These are phyloP conservation scores for Saccharum officinarum DNA, from an alignment of 176 grass and related monocot genomes.

Conservation along the genomic window DNA sequence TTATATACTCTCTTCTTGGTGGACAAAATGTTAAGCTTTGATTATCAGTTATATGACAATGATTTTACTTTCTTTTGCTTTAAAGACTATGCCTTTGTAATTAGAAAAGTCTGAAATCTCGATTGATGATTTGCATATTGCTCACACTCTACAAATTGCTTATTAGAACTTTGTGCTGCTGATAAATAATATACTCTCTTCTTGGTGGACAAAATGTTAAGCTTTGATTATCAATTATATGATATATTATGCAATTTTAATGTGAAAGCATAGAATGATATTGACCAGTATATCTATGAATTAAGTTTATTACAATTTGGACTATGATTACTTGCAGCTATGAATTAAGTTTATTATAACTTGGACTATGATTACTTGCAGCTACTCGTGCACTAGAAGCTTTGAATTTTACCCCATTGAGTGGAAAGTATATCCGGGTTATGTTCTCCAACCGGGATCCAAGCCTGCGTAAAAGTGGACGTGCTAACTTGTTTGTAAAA, in stretches of 20 bases:
- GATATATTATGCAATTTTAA: not conserved
- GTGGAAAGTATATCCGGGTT: constrained; percentile 41
- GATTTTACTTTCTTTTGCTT: too few relatives aligned
- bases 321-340: too few relatives aligned
- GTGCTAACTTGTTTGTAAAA: constrained; percentile 54
- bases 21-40: not conserved
- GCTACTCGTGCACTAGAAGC: constrained; percentile 39
- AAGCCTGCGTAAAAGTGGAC: constrained; percentile 30
- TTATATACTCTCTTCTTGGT: not conserved
- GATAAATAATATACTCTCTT: too few relatives aligned
- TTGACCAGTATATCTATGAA: not conserved
- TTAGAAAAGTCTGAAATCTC: not conserved
- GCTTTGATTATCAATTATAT: too few relatives aligned
- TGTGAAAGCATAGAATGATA: not conserved
- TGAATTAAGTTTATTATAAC: not conserved
- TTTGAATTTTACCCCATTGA: constrained; percentile 43
- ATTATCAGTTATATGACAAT: not conserved
- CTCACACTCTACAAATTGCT: not conserved
- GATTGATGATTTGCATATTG: not conserved
- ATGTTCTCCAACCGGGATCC: constrained; percentile 60
- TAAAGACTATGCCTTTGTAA: too few relatives aligned
- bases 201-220: too few relatives aligned
- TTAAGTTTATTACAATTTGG: not conserved
- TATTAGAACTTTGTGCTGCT: not conserved
- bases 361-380: constrained; percentile 16